Base-by-base conservation (phyloP, 805 yeast genomes). In the Pichia cephalocereana region DNA sequence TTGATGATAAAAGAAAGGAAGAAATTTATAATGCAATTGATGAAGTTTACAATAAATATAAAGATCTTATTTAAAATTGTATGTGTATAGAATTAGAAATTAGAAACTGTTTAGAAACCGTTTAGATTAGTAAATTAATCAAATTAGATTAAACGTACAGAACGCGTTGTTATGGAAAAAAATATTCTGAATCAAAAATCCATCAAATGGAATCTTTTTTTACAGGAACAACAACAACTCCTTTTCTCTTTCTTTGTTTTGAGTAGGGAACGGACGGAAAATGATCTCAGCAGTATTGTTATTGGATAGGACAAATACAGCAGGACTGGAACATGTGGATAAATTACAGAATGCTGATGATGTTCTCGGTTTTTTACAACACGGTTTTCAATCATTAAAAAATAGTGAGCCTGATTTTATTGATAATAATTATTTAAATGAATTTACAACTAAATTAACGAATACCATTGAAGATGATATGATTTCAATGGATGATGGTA, bases 1-100 rank as follows among this genome's bases (percentile, higher is more conserved):
- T 83, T 54, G 70, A 71, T 38, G 76, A 72, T n/a, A 67, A 56
- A 15, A 75, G 83, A 60, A 78, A 83, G 63, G 64, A 70, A 46
- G 62, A 67, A 43, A 66, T 85, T 54, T 58, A 67, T 45, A 61
- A 51, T 12, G 63, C 62, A 47, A 75, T 82, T 30, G 79, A 77
- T 43, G 61, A 52, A 8, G 75, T 75, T 23, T 55, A 58, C 49
- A 37, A 40, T 32, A 63, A 59, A 45, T 65, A 65, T 51, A 56
- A 53, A 46, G 46, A 44, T 12, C 27, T 43, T 10, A 42, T 46
- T 18, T 50, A 32, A 34, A 26, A 17, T 32, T 31, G 6, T 6
- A 30, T 10, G 14, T 30, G 32, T 30, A 30, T 30, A 30, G 32
- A 30, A 30, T 6, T 11, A 12, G 14, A 12, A 30, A 6, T 30